Evolutionary conservation across 805 yeast genomes (phyloP), one percentile per base, ranked within the genome.

Genomic region (Hanseniaspora lindneri): DNA sequence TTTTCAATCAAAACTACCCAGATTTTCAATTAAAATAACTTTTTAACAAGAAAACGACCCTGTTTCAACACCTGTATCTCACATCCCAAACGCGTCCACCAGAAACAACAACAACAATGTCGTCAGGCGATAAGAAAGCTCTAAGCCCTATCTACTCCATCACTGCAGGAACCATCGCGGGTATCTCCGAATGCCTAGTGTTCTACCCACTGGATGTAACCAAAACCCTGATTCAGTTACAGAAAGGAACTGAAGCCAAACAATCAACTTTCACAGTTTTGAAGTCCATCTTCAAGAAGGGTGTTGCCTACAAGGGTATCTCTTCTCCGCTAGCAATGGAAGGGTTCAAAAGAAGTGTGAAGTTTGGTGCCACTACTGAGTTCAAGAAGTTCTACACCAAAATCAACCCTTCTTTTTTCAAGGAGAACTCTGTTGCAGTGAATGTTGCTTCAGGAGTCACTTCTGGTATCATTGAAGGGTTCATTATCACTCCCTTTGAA

Each of bases 331-430:
- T 92, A 56, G 72, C 92, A 59, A 92, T 92, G 98, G 99, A 92
- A 66, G 98, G 97, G 13, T 98, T 98, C 55, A 92, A 92, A 73
- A 79, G 99, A 71, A 98, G 98, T 36, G 88, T 95, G 55, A 92
- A 92, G 66, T 92, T 92, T 63, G 96, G 97, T 46, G 95, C 96
- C 53, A 92, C 92, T 63, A 98, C 92, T 63, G 94, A 86, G 65
- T 92, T 95, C 82, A 89, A 95, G 47, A 81, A 81, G 65, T 65
- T 87, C 56, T 89, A 87, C 74, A 24, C 33, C 33, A 37, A 17
- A 3, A 9, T 37, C 7, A 46, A 46, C 14, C 49, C 49, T 1
- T 3, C 28, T 27, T 41, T 48, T 6, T 42, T 42, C 34, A 49
- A 36, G 24, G 51, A 43, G 30, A 43, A 49, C 48, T 76, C 77